These are phyloP conservation scores for Sporothrix variecibatus DNA, from an alignment of 2,329 filamentous ascomycete species.

Conservation along the genomic window DNA sequence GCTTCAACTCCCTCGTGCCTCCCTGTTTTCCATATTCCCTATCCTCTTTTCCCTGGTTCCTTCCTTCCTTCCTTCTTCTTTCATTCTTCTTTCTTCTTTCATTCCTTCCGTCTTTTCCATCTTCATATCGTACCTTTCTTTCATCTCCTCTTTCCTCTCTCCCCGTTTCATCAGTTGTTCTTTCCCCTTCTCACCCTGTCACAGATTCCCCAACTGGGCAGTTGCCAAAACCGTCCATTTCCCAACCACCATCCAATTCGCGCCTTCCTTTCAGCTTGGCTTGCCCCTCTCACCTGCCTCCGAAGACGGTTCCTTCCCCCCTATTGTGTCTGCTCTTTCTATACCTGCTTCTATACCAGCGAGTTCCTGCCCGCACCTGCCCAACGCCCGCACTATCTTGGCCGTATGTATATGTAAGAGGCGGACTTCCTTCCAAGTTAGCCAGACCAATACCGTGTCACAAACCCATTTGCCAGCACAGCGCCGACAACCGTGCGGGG, in stretches of 20 bases:
- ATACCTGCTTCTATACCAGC: not conserved
- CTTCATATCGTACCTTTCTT: not conserved
- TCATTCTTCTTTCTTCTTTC: not conserved
- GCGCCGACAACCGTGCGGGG: not conserved
- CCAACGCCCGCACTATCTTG: not conserved
- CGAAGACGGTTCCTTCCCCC: conserved; percentile 14
- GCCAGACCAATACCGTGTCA: conserved; percentile 8
- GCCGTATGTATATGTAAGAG: not conserved
- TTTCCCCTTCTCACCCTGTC: not conserved
- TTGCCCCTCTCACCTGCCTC: conserved; percentile 17
- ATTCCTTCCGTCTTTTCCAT: not conserved
- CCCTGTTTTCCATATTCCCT: not conserved
- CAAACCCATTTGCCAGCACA: conserved; percentile 14
- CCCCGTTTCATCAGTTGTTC: not conserved
- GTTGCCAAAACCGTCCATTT: conserved; percentile 13
- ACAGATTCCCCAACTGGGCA: not conserved
- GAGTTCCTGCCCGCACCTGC: conserved; percentile 1
- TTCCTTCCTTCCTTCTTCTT: not conserved
- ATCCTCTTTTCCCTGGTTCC: not conserved
- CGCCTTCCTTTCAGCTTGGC: conserved; percentile 17
- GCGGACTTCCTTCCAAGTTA: not conserved
- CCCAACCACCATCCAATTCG: not conserved
- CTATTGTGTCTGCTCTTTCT: not conserved
- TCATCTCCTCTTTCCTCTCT: not conserved
- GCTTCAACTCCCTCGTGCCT: not conserved